Percentiles rank a stretch among this genome's conserved stretches.
Evolutionary conservation across 2,329 filamentous ascomycete genomes (phyloP).

Genomic region (Thelonectria olida): DNA sequence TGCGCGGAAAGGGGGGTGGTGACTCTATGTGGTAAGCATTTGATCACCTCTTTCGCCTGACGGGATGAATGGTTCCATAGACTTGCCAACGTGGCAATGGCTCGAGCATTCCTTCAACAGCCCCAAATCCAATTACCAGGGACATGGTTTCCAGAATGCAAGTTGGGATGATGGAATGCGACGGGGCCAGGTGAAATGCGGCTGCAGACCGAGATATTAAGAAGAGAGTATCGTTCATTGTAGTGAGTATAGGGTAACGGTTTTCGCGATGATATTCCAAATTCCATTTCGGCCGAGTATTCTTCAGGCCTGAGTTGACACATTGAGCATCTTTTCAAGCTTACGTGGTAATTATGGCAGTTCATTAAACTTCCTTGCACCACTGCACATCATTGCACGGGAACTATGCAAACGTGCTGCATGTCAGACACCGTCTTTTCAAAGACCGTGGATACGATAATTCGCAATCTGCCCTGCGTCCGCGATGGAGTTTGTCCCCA

Average conservation of each 20-base stretch:
- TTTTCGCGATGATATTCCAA: background rate
- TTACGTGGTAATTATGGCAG: background rate
- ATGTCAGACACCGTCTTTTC: constrained; percentile 22
- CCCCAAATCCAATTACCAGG: background rate
- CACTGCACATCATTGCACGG: background rate
- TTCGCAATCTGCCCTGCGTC: constrained; percentile 4
- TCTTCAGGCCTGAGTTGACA: background rate
- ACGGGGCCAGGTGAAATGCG: background rate
- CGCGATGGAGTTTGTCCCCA: background rate
- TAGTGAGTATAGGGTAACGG: constrained; percentile 13
- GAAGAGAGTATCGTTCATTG: background rate
- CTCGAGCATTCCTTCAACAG: constrained; percentile 7
- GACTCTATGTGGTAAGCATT: background rate
- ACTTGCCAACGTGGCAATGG: constrained; percentile 10
- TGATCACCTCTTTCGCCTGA: background rate
- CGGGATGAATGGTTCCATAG: background rate
- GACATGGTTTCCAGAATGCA: background rate
- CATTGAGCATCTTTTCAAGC: background rate
- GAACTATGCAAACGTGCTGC: constrained; percentile 14
- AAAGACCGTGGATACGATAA: constrained; percentile 10
- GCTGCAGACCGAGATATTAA: background rate
- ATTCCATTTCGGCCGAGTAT: background rate
- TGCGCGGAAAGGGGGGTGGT: no score
- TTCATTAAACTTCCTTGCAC: constrained; percentile 16
- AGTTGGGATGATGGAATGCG: background rate